These are phyloP conservation scores for Cronartium quercuum DNA, from an alignment of 1,284 basidiomycete species.

Conservation along the genomic window DNA sequence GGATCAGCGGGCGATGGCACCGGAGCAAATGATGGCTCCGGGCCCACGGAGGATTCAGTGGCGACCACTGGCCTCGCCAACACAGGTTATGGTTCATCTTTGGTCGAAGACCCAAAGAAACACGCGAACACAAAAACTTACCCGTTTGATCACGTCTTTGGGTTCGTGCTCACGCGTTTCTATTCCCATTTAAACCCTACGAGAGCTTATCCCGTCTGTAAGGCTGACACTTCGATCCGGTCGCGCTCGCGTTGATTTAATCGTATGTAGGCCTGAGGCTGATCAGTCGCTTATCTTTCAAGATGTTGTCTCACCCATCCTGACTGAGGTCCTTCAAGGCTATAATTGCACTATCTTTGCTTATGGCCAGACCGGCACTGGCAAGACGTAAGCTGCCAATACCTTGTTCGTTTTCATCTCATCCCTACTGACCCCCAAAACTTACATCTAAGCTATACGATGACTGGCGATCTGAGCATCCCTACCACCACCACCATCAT, in stretches of 20 bases:
- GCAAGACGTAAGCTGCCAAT: slow-evolving; percentile 72
- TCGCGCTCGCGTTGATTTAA: neutral
- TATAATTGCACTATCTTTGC: slow-evolving; percentile 99
- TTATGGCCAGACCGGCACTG: slow-evolving; percentile 97
- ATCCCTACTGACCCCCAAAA: neutral
- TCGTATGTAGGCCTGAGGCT: slow-evolving; percentile 80
- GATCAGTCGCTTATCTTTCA: slow-evolving; percentile 92
- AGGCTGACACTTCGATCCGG: neutral
- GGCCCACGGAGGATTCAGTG: slow-evolving; percentile 2
- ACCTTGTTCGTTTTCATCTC: no score
- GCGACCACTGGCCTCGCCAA: neutral
- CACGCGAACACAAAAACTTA: slow-evolving; percentile 38
- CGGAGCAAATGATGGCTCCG: neutral
- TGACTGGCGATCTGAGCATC: slow-evolving; percentile 37
- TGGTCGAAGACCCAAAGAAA: slow-evolving; percentile 34
- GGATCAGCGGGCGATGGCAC: neutral
- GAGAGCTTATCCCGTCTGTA: neutral
- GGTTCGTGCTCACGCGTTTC: slow-evolving; percentile 12
- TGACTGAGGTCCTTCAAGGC: slow-evolving; percentile 85
- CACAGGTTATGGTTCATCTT: slow-evolving; percentile 34
- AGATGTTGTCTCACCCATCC: slow-evolving; percentile 84
- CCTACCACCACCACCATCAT: slow-evolving; percentile 40
- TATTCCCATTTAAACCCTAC: neutral
- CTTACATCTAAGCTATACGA: slow-evolving; percentile 24
- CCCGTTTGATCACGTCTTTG: slow-evolving; percentile 40